phyloP scores from a whole-genome alignment of 441 rosid species.

The Jatropha multifida region DNA sequence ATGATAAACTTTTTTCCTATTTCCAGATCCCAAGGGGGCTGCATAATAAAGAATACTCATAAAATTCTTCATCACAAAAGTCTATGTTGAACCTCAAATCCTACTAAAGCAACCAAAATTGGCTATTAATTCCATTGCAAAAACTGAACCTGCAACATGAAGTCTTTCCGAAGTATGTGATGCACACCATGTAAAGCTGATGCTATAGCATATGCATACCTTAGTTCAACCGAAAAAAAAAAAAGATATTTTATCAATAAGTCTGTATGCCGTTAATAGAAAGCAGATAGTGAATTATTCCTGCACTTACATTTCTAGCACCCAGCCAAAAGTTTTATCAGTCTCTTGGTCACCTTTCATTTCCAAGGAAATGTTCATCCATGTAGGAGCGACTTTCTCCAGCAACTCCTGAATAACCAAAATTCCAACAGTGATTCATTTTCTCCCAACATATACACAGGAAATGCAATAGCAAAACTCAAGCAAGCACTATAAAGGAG shows the following conservation, averaged over 20 bases:
- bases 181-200: constrained; percentile 60
- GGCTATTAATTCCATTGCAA: constrained; percentile 3
- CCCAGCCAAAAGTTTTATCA: constrained; percentile 75
- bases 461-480: background rate
- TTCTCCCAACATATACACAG: background rate
- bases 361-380: constrained; percentile 68
- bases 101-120: constrained; percentile 3
- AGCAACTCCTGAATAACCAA: constrained; percentile 38
- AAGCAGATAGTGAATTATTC: background rate
- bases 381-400: constrained; percentile 57
- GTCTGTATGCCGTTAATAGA: background rate
- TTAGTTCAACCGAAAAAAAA: constrained; percentile 18
- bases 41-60: constrained; percentile 17
- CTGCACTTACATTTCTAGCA: constrained; percentile 63
- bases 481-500: background rate
- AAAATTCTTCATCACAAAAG: background rate
- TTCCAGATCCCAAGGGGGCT: constrained; percentile 68
- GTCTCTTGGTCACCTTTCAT: constrained; percentile 62
- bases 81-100: background rate
- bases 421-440: background rate
- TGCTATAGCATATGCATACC: constrained; percentile 82
- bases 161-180: constrained; percentile 58
- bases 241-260: background rate
- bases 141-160: constrained; percentile 59
- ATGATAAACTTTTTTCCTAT: constrained; percentile 46